Percentiles rank a stretch among this genome's conserved stretches.
phyloP scores from a whole-genome alignment of 805 yeast species.

The Saturnispora quitensis region DNA sequence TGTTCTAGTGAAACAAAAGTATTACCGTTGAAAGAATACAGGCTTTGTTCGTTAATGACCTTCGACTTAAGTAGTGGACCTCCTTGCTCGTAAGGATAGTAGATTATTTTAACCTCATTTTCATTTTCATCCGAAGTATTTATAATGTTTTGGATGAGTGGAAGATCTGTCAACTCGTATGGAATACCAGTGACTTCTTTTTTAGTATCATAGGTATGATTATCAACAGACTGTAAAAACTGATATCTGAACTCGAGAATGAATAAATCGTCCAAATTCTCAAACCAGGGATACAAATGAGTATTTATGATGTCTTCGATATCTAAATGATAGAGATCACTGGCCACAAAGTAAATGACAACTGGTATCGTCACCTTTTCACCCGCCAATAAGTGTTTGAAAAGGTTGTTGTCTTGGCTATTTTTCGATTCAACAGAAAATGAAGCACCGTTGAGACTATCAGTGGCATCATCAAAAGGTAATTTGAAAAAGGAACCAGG shows the following conservation, averaged over 20 bases:
- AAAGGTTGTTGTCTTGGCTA: not conserved
- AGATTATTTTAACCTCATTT: constrained; percentile 12
- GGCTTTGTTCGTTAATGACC: constrained; percentile 11
- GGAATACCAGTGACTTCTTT: constrained; percentile 17
- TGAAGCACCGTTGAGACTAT: not conserved
- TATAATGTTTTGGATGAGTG: constrained; percentile 13
- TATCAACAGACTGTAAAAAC: not conserved
- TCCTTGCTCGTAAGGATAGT: constrained; percentile 21
- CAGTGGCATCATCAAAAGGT: not conserved
- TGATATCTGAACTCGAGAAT: constrained; percentile 1
- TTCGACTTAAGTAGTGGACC: constrained; percentile 14
- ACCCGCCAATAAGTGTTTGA: not conserved
- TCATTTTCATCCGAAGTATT: not conserved
- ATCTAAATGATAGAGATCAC: constrained; percentile 13
- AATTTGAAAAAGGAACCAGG: constrained; percentile 17
- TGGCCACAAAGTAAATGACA: constrained; percentile 7
- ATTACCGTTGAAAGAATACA: constrained; percentile 17
- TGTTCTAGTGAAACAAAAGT: constrained; percentile 13
- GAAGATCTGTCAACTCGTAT: constrained; percentile 17
- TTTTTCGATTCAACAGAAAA: not conserved
- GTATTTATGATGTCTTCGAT: constrained; percentile 14
- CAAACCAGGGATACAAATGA: constrained; percentile 6
- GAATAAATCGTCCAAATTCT: constrained; percentile 2
- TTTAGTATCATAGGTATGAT: not conserved
- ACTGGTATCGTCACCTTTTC: not conserved